Conservation (phyloP, 2,329 filamentous ascomycete genomes). For the Trichoderma sp. region DNA sequence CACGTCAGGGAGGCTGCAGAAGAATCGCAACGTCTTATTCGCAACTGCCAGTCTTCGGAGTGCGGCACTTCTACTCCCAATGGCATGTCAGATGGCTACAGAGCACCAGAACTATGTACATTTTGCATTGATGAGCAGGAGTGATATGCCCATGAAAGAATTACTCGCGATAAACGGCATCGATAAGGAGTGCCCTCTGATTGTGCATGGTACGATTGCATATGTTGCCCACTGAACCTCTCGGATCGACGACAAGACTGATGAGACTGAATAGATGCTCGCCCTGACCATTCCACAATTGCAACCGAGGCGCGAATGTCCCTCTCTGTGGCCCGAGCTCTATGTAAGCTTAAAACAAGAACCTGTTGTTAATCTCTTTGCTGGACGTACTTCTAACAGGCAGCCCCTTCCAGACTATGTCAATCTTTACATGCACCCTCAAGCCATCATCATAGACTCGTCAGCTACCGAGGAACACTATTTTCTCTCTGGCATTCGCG, state of each 20-base stretch:
- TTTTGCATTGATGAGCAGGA: conserved; percentile 73
- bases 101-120: conserved; percentile 73
- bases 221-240: neutral
- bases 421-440: conserved; percentile 70
- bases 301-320: conserved; percentile 71
- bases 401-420: conserved; percentile 52
- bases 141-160: conserved; percentile 64
- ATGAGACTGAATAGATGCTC: conserved; percentile 60
- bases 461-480: conserved; percentile 64
- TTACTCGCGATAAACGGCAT: conserved; percentile 77
- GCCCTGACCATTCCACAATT: conserved; percentile 67
- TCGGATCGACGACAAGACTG: conserved; percentile 16
- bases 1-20: conserved; percentile 48
- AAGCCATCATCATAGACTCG: conserved; percentile 71
- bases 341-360: conserved; percentile 46
- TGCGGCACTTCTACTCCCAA: conserved; percentile 67
- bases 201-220: conserved; percentile 49
- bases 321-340: conserved; percentile 58
- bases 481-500: conserved; percentile 60
- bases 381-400: neutral
- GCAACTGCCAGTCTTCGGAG: conserved; percentile 72
- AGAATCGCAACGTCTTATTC: conserved; percentile 74
- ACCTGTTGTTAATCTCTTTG: conserved; percentile 1
- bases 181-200: conserved; percentile 64
- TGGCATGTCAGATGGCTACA: conserved; percentile 82